A percentile compares a stretch with the other conserved stretches of the same genome.
Conservation (phyloP, 805 yeast species). For the Wickerhamiella kurtzmanii region DNA sequence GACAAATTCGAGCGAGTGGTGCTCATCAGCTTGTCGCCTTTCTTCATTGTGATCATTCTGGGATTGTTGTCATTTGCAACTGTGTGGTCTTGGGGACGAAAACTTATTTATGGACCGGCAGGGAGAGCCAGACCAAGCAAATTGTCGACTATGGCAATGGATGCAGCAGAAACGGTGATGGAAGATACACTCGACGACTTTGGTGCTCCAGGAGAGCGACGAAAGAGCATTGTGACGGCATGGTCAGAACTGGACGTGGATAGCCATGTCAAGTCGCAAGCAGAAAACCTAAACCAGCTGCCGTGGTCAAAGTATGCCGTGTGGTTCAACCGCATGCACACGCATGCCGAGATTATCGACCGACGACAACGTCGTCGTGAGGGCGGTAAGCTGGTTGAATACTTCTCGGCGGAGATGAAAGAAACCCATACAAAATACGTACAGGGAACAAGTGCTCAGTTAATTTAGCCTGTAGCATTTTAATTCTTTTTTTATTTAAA, state of each 20-base stretch:
- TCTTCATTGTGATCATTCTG: conserved; percentile 11
- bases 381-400: conserved; percentile 20
- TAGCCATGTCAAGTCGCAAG: neutral
- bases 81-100: neutral
- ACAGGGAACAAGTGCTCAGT: neutral
- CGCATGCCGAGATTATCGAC: conserved; percentile 80
- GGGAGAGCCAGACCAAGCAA: conserved; percentile 1
- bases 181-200: conserved; percentile 13
- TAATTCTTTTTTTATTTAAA: too few relatives aligned
- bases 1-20: conserved; percentile 6
- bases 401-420: conserved; percentile 14
- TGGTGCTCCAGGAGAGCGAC: conserved; percentile 27
- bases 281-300: conserved; percentile 42
- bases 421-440: neutral
- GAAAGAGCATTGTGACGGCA: conserved; percentile 26
- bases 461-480: conserved; percentile 2
- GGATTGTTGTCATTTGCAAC: conserved; percentile 5
- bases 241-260: neutral
- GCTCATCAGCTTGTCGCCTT: conserved; percentile 4
- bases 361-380: conserved; percentile 29
- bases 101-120: neutral
- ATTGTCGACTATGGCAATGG: neutral
- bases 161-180: conserved; percentile 9
- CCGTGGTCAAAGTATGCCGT: conserved; percentile 71
- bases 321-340: conserved; percentile 55